A percentile compares a stretch with the other conserved stretches of the same genome.
Evolutionary conservation across 163 green algal genomes (phyloP).

Genomic region (Volvox carteri): DNA sequence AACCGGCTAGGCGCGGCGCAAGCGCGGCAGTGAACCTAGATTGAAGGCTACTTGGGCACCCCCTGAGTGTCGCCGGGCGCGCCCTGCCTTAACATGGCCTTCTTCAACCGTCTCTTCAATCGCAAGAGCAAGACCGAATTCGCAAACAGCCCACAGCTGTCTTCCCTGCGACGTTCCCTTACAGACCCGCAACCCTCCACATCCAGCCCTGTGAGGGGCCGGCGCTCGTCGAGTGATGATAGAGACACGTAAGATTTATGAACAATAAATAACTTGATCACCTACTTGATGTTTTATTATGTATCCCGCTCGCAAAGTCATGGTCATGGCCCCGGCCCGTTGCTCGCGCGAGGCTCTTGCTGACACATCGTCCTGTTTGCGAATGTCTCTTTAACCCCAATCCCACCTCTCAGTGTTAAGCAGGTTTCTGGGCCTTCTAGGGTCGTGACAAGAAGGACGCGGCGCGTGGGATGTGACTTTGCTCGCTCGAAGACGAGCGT

Average conservation of each 20-base stretch:
- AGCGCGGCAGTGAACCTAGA: not conserved
- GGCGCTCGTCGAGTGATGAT: constrained; percentile 11
- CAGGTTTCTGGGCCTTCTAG: too few relatives aligned
- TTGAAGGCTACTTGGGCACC: not conserved
- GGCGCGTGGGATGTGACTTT: constrained; percentile 18
- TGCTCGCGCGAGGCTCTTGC: too few relatives aligned
- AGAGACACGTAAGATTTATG: constrained; percentile 37
- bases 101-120: constrained; percentile 50
- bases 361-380: too few relatives aligned
- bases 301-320: too few relatives aligned
- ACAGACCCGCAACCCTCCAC: constrained; percentile 26
- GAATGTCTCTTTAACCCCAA: too few relatives aligned
- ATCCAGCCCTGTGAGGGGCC: not conserved
- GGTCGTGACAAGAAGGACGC: not conserved
- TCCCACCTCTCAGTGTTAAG: too few relatives aligned
- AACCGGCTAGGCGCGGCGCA: not conserved
- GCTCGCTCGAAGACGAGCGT: constrained; percentile 14
- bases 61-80: not conserved
- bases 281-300: too few relatives aligned
- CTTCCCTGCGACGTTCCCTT: constrained; percentile 2
- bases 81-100: constrained; percentile 26
- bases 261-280: too few relatives aligned
- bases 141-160: not conserved
- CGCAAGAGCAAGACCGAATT: constrained; percentile 49
- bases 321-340: not conserved